A percentile compares a stretch with the other conserved stretches of the same genome.
These are phyloP conservation scores for Talaromyces sp. DNA, from an alignment of 2,329 filamentous ascomycete genomes.

Conservation along the genomic window DNA sequence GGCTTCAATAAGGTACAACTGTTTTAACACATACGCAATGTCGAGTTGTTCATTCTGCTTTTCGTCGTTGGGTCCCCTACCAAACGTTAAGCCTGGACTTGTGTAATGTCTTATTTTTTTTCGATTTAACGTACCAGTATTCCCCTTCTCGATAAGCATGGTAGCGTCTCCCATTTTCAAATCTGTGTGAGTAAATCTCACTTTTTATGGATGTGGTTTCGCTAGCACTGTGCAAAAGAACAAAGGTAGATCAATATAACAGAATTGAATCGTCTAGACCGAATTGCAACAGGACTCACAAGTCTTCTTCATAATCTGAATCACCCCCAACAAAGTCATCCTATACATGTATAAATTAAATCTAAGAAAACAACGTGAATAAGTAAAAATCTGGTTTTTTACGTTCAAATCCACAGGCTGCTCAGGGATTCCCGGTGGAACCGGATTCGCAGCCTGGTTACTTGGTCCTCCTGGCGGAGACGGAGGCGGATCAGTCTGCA, in stretches of 20 bases:
- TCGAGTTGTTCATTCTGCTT: constrained; percentile 6
- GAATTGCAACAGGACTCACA: background rate
- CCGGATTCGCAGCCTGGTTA: background rate
- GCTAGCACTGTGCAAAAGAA: constrained; percentile 6
- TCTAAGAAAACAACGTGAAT: background rate
- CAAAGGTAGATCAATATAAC: background rate
- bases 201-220: constrained; percentile 17
- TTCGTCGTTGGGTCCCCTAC: constrained; percentile 10
- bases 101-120: background rate
- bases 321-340: background rate
- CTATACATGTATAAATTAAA: background rate
- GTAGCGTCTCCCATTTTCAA: constrained; percentile 29
- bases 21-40: background rate
- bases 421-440: background rate
- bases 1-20: background rate
- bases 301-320: constrained; percentile 7
- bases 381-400: background rate
- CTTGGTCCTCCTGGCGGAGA: background rate
- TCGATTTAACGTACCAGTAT: background rate
- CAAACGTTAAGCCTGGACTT: background rate
- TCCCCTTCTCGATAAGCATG: constrained; percentile 21
- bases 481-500: background rate
- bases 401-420: background rate
- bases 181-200: constrained; percentile 16
- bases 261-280: background rate